These are phyloP conservation scores for Ustilago nuda DNA, from an alignment of 1,284 basidiomycete genomes.

Conservation along the genomic window DNA sequence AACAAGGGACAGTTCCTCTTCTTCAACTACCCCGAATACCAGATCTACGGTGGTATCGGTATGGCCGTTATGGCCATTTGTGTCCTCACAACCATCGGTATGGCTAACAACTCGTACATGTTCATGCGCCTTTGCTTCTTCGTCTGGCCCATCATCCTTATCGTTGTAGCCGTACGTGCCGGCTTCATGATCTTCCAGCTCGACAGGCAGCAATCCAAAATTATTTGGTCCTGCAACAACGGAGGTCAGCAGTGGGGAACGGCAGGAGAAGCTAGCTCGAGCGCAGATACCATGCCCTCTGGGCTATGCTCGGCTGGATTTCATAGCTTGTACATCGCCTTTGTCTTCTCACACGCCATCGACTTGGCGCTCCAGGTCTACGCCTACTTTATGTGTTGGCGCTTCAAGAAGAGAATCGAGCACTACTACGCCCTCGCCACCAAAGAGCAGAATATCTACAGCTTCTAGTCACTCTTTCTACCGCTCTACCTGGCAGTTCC, in stretches of 20 bases:
- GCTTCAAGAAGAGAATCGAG: slow-evolving; percentile 65
- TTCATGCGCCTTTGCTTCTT: slow-evolving; percentile 78
- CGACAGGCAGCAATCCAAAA: slow-evolving; percentile 58
- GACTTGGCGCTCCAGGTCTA: slow-evolving; percentile 80
- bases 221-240: slow-evolving; percentile 79
- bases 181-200: slow-evolving; percentile 75
- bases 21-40: slow-evolving; percentile 77
- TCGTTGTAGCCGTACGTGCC: slow-evolving; percentile 77
- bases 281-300: slow-evolving; percentile 72
- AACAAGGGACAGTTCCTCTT: slow-evolving; percentile 77
- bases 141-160: slow-evolving; percentile 79
- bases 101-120: slow-evolving; percentile 79
- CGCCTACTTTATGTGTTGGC: slow-evolving; percentile 64
- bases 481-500: too few relatives aligned
- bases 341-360: slow-evolving; percentile 77
- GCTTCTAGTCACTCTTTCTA: slow-evolving; percentile 16
- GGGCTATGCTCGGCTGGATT: slow-evolving; percentile 78
- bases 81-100: slow-evolving; percentile 75
- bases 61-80: slow-evolving; percentile 75
- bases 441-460: slow-evolving; percentile 51
- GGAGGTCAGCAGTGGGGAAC: slow-evolving; percentile 78
- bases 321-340: slow-evolving; percentile 76
- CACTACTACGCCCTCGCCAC: slow-evolving; percentile 59
- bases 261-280: slow-evolving; percentile 71
- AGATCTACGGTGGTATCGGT: slow-evolving; percentile 80